These are phyloP conservation scores for Acorus gramineus DNA, from an alignment of 106 monocot species.

Conservation along the genomic window DNA sequence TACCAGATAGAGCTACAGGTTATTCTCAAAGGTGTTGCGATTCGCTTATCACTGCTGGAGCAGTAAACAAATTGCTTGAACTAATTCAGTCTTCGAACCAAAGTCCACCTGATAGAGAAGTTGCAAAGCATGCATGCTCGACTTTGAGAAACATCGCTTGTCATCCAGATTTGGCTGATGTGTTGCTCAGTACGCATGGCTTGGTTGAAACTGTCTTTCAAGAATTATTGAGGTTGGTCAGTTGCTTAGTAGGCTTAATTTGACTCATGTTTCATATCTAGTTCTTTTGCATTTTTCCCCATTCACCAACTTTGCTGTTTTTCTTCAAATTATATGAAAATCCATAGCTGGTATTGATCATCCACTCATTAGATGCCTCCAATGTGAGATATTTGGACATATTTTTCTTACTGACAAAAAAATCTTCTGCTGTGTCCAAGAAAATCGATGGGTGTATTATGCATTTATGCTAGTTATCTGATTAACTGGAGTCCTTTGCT, in stretches of 20 bases:
- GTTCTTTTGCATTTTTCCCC: neutral
- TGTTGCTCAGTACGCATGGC: conserved; percentile 19
- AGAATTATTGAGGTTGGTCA: conserved; percentile 53
- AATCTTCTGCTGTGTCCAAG: too few species aligned
- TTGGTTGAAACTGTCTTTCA: conserved; percentile 35
- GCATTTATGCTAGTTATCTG: too few species aligned
- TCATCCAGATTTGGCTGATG: conserved; percentile 16
- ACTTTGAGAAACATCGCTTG: conserved; percentile 39
- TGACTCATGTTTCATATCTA: neutral
- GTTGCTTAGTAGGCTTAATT: too few species aligned
- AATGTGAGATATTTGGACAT: too few species aligned
- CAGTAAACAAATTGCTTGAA: conserved; percentile 37
- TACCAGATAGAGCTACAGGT: conserved; percentile 37
- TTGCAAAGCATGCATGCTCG: conserved; percentile 35
- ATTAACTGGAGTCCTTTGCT: too few species aligned
- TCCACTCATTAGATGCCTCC: too few species aligned
- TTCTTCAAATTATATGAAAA: too few species aligned
- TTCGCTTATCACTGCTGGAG: conserved; percentile 37
- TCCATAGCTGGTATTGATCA: too few species aligned
- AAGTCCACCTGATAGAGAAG: conserved; percentile 48
- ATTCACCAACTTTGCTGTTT: neutral
- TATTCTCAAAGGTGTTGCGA: conserved; percentile 45
- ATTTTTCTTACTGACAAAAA: too few species aligned
- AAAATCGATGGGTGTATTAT: too few species aligned
- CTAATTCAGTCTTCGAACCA: conserved; percentile 38